These are phyloP conservation scores for Penicillium tannophilum DNA, from an alignment of 495 filamentous ascomycete genomes.

Conservation along the genomic window DNA sequence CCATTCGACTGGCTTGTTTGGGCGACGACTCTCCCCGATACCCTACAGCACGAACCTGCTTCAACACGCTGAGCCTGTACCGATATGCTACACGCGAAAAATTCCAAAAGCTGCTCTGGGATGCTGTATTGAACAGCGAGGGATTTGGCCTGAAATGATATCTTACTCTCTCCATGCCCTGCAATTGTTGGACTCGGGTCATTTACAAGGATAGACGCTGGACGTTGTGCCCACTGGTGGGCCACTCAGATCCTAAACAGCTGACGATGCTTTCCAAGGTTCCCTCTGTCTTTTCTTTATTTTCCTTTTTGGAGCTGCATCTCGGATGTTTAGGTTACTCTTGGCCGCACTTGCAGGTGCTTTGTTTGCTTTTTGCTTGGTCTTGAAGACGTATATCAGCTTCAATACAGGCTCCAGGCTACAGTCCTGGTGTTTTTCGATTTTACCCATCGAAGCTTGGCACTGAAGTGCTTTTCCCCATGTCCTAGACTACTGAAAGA, in stretches of 20 bases:
- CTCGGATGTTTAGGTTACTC: not conserved
- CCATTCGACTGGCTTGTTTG: slow-evolving; percentile 72
- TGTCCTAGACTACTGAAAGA: too few species aligned
- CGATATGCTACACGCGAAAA: slow-evolving; percentile 65
- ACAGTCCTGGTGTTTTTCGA: not conserved
- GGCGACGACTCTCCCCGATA: slow-evolving; percentile 75
- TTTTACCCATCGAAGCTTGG: not conserved
- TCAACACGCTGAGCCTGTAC: slow-evolving; percentile 81
- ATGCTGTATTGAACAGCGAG: slow-evolving; percentile 85
- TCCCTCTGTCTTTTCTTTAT: not conserved
- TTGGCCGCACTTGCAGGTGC: not conserved
- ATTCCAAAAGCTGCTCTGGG: slow-evolving; percentile 76
- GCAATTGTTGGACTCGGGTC: not conserved
- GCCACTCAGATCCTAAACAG: not conserved
- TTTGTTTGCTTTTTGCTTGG: not conserved
- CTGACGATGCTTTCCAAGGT: not conserved
- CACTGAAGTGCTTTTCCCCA: too few species aligned
- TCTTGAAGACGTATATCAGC: not conserved
- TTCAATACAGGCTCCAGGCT: not conserved
- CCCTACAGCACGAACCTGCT: slow-evolving; percentile 88
- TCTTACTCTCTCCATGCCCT: not conserved
- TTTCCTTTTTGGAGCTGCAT: not conserved
- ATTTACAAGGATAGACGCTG: slow-evolving; percentile 1
- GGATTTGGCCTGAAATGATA: slow-evolving; percentile 87
- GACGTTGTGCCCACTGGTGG: slow-evolving; percentile 8